Conservation (phyloP, 2,329 filamentous ascomycete genomes). For the Hymenoscyphus repandus region DNA sequence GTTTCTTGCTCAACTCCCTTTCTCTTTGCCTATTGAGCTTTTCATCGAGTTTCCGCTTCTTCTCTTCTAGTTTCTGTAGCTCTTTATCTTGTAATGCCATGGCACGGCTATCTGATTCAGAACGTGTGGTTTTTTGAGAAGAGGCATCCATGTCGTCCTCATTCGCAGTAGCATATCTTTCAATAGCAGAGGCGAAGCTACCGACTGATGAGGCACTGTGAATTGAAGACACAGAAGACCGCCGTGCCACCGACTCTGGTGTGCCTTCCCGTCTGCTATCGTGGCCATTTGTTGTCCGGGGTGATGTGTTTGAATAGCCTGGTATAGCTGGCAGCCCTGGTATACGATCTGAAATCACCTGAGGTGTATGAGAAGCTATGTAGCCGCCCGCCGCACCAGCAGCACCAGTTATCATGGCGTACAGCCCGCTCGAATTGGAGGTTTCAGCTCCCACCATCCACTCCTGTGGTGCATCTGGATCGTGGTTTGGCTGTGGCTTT, state of each 20-base stretch:
- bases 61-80: conserved; percentile 56
- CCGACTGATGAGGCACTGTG: conserved; percentile 42
- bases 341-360: conserved; percentile 27
- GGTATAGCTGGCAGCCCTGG: conserved; percentile 13
- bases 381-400: conserved; percentile 46
- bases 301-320: no score
- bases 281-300: conserved; percentile 23
- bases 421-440: conserved; percentile 35
- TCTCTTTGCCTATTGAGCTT: conserved; percentile 53
- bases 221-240: conserved; percentile 24
- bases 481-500: background rate
- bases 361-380: conserved; percentile 34
- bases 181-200: conserved; percentile 44
- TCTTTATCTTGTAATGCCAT: conserved; percentile 53
- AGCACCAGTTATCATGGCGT: conserved; percentile 50
- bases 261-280: background rate
- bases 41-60: conserved; percentile 56
- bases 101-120: conserved; percentile 27
- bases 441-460: background rate
- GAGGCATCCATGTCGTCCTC: conserved; percentile 21
- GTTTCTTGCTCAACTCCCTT: conserved; percentile 40
- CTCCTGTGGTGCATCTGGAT: background rate
- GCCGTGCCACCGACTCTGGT: conserved; percentile 4
- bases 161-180: conserved; percentile 21
- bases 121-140: conserved; percentile 36